phyloP scores from a whole-genome alignment of 2,329 filamentous ascomycete genomes.

The Chaetomiaceae sp. region DNA sequence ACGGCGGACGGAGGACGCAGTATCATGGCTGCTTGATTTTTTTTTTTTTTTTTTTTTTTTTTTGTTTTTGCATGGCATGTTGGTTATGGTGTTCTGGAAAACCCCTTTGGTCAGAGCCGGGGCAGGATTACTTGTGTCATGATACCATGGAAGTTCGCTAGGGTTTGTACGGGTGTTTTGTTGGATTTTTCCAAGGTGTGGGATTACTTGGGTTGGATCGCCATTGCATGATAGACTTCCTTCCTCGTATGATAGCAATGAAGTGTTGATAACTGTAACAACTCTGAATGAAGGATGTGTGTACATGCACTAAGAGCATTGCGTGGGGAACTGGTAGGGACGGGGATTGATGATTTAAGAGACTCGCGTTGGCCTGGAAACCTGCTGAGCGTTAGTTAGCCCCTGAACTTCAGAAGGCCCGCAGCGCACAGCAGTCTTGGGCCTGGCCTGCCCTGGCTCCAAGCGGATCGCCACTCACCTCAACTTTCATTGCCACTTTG shows the following conservation, averaged over 20 bases:
- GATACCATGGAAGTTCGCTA: not conserved
- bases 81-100: slow-evolving; percentile 5
- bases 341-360: too few species aligned
- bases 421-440: too few species aligned
- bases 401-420: too few species aligned
- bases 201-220: not conserved
- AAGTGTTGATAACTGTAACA: not conserved
- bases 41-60: too few species aligned
- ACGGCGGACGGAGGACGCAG: slow-evolving; percentile 43
- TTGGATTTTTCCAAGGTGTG: not conserved
- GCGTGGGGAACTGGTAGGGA: too few species aligned
- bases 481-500: too few species aligned
- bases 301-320: too few species aligned
- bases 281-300: too few species aligned
- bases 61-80: not conserved
- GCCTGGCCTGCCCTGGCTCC: too few species aligned
- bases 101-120: not conserved
- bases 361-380: too few species aligned
- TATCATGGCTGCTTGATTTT: slow-evolving; percentile 36
- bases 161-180: not conserved
- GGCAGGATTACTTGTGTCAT: not conserved
- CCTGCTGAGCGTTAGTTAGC: too few species aligned
- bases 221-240: not conserved
- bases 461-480: too few species aligned
- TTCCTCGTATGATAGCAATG: not conserved